phyloP scores from a whole-genome alignment of 2,329 filamentous ascomycete species.

The Ascochyta fabae region DNA sequence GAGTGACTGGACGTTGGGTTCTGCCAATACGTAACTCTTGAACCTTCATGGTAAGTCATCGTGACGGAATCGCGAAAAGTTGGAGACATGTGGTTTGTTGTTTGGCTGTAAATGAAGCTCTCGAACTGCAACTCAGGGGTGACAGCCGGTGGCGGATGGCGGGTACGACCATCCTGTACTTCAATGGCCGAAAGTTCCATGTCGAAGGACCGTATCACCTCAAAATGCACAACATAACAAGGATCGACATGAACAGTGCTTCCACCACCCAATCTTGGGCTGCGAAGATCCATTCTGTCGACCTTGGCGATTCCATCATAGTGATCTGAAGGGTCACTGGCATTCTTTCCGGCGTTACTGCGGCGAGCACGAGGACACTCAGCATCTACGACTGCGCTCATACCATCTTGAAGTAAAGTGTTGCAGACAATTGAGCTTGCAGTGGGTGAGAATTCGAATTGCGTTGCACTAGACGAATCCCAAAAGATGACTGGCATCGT shows the following conservation, averaged over 20 bases:
- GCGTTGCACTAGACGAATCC: too few species aligned
- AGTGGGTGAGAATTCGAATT: too few species aligned
- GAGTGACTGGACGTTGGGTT: background rate
- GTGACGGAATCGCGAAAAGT: background rate
- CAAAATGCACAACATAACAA: background rate
- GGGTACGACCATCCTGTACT: conserved; percentile 9
- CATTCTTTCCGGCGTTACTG: conserved; percentile 11
- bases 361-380: conserved; percentile 4
- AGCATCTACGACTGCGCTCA: background rate
- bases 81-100: conserved; percentile 2
- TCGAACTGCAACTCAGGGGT: background rate
- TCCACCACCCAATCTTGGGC: background rate
- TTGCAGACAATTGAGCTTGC: too few species aligned
- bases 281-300: background rate
- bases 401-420: too few species aligned
- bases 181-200: background rate
- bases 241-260: background rate
- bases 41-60: background rate
- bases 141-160: background rate
- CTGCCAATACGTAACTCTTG: background rate
- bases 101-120: conserved; percentile 5
- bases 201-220: background rate
- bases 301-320: background rate
- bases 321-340: background rate
- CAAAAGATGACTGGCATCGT: too few species aligned